Evolutionary conservation across 139 green algal species (phyloP), one percentile per base, ranked within the genome.

Genomic region (Picocystis salinarum): DNA sequence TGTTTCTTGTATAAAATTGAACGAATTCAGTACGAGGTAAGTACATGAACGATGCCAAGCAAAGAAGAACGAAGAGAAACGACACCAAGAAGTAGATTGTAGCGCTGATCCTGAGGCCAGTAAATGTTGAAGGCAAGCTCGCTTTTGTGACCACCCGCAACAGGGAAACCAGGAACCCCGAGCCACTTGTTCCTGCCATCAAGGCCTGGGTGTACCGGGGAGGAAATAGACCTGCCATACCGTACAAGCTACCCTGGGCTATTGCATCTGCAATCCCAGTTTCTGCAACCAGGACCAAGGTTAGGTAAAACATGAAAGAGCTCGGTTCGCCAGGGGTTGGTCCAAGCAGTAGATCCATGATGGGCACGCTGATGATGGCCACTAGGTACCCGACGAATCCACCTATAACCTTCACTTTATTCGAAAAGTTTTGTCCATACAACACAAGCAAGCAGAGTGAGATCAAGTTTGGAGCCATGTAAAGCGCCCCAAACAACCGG

Each of bases 201-300:
- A 86, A 46, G 7, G 77, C 77, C 57, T 79, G 76, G 4, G 66
- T 83, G 60, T 66, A 81, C 5, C 23, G 39, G 1, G 52, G 48
- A 3, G 62, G 61, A 46, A 77, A 53, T 33, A 51, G 27, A 6
- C 65, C 65, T 0, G 59, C 70, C 23, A 75, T 66, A 2, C 52
- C 71, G 62, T 85, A 84, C 18, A 88, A 52, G 1, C 74, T 76
- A 1, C 70, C 73, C 46, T 88, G 77, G 1, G 46, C 52, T 0
- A 77, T 6, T 4, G 76, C 77, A 42, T 88, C 77, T 4, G 61
- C 58, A 5, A 62, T 24, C 6, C 75, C 75, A 31, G 54, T 56
- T 15, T 62, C n/a, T 18, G 63, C 55, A 28, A 79, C 62, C 9
- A 65, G 39, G 12, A 55, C 33, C 28, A 85, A 46, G 44, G 74